Evolutionary conservation across 768 basidiomycete genomes (phyloP), one percentile per base, ranked within the genome.

Genomic region (Tylopilus sp.): DNA sequence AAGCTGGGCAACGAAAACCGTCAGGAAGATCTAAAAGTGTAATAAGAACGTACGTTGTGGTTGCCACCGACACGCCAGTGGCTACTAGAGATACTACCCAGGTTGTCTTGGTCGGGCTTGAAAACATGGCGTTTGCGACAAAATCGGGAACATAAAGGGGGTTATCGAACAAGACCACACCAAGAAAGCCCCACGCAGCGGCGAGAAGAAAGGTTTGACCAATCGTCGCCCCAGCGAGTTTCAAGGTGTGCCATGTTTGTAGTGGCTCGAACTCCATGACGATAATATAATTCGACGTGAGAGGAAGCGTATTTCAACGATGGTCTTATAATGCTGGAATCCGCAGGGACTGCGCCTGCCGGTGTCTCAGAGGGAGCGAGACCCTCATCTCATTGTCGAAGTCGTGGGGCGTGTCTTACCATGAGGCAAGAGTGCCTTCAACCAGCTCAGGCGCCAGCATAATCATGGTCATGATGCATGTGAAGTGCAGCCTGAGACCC

Each of bases 201-300:
- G 20, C 30, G 23, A 52, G 51, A 40, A 52, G 40, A 10, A 49
- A 1, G 3, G 51, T 35, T 49, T 52, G 51, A 8, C 38, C 39
- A 3, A 26, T 23, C 12, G n/a, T 13, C 2, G 46, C 51, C 2
- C 1, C 15, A 3, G 9, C 12, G 30, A 51, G 21, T 18, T 48
- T 6, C 13, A 47, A 22, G 22, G 30, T 4, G 8, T 48, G 44
- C n/a, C 18, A 30, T 25, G 17, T 21, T 20, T 11, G 26, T 30
- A 10, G 21, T 30, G 15, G 21, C 1, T 48, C 13, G 45, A 47
- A n/a, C 1, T 47, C 13, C 50, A 47, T 47, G 28, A 23, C 40
- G 28, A 23, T 10, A 12, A 13, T 20, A 12, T 13, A 5, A 18
- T 22, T 7, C 10, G 10, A 21, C 25, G 18, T 7, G 6, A 13